phyloP scores from a whole-genome alignment of 139 green algal species.

The Micractinium sp. region DNA sequence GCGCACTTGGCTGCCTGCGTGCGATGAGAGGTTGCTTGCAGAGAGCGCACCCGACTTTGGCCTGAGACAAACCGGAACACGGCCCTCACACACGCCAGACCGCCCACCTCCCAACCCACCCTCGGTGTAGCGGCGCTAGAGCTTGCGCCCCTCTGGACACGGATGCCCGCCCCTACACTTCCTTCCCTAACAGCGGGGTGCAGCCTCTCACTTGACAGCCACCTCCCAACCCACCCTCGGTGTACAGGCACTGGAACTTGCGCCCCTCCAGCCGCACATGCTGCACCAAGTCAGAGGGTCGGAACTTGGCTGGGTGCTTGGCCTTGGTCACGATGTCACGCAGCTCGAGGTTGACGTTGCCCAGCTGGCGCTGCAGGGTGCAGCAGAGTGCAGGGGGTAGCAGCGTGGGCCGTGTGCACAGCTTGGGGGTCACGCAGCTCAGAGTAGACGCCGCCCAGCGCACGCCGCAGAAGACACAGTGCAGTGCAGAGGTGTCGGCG shows the following conservation, averaged over 20 bases:
- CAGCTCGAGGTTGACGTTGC: constrained; percentile 60
- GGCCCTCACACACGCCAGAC: too few species aligned
- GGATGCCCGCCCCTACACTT: not conserved
- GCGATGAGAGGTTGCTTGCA: too few species aligned
- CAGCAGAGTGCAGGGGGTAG: not conserved
- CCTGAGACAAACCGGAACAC: too few species aligned
- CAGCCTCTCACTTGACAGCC: not conserved
- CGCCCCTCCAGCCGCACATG: constrained; percentile 47
- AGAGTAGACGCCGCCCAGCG: too few species aligned
- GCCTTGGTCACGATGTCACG: constrained; percentile 46
- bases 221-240: constrained; percentile 37
- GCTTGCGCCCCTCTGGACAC: not conserved
- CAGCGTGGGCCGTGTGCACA: not conserved
- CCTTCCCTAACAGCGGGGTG: too few species aligned
- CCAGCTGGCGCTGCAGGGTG: constrained; percentile 47
- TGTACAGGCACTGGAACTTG: constrained; percentile 51
- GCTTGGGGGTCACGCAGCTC: too few species aligned
- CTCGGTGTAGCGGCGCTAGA: constrained; percentile 53
- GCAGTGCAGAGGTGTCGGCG: not conserved
- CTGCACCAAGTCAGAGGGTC: constrained; percentile 55
- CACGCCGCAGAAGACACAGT: too few species aligned
- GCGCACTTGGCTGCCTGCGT: not conserved
- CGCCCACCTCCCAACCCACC: constrained; percentile 30
- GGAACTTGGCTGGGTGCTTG: constrained; percentile 43
- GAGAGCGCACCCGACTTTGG: too few species aligned